Evolutionary conservation across 495 filamentous ascomycete species (phyloP).

Genomic region (Tuber magnatum): DNA sequence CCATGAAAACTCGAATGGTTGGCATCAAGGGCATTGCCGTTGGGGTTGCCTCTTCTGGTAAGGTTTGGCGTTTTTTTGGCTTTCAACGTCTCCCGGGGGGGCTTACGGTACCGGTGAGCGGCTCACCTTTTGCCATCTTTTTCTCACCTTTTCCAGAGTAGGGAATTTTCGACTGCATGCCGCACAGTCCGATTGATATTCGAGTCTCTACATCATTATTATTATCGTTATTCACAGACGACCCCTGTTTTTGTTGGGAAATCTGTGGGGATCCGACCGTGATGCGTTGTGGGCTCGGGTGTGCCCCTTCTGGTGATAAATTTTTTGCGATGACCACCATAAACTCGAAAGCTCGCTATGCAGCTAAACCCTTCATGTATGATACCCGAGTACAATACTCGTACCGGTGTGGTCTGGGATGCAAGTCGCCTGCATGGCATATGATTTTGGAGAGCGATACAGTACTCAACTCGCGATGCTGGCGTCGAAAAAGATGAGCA

Average conservation of each 20-base stretch:
- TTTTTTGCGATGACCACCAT: background rate
- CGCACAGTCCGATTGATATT: background rate
- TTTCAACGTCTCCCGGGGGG: background rate
- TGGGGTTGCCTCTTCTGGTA: background rate
- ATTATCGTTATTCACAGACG: background rate
- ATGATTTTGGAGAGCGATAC: background rate
- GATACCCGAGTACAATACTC: too few species aligned
- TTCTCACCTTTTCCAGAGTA: background rate
- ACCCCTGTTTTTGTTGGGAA: slow-evolving; percentile 2
- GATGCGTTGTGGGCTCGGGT: background rate
- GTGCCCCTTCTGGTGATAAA: background rate
- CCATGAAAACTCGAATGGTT: background rate
- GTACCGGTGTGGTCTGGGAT: background rate
- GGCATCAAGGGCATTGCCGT: background rate
- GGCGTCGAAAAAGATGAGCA: too few species aligned
- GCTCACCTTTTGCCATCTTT: background rate
- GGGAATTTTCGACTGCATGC: background rate
- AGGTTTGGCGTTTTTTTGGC: background rate
- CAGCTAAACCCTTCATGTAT: background rate
- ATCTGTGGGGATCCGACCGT: background rate
- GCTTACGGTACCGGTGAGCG: too few species aligned
- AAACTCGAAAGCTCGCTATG: background rate
- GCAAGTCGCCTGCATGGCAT: background rate
- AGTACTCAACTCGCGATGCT: background rate
- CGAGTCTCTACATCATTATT: background rate